These are phyloP conservation scores for Hypoxylon sp. DNA, from an alignment of 2,329 filamentous ascomycete species.

Conservation along the genomic window DNA sequence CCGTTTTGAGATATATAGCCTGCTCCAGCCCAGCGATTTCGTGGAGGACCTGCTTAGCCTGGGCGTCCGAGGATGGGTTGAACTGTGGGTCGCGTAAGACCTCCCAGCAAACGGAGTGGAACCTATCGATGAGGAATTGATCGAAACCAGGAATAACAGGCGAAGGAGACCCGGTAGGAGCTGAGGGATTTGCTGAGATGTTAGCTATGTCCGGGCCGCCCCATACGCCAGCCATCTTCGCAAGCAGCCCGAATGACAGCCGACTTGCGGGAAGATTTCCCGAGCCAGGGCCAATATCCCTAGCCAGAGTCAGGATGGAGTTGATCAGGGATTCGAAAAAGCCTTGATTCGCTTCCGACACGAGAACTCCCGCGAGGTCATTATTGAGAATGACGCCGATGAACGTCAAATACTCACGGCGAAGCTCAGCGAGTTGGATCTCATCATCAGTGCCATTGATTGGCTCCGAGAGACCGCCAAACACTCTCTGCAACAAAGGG, in stretches of 20 bases:
- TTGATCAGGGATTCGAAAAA: conserved; percentile 90
- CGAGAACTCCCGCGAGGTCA: conserved; percentile 87
- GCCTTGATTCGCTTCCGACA: conserved; percentile 89
- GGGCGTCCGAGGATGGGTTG: conserved; percentile 84
- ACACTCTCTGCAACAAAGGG: conserved; percentile 90
- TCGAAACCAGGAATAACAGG: conserved; percentile 89
- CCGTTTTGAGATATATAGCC: conserved; percentile 90
- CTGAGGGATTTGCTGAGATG: conserved; percentile 66
- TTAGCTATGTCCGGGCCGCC: conserved; percentile 84
- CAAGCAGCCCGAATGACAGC: conserved; percentile 86
- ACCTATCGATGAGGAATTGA: conserved; percentile 87
- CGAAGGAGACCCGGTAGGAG: conserved; percentile 65
- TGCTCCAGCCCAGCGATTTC: conserved; percentile 92
- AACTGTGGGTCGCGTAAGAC: conserved; percentile 85
- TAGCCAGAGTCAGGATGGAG: conserved; percentile 87
- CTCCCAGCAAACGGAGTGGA: conserved; percentile 92
- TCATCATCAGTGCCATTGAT: conserved; percentile 95
- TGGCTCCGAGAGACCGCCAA: conserved; percentile 85
- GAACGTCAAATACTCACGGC: conserved; percentile 95
- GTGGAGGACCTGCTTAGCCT: conserved; percentile 87
- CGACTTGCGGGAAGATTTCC: conserved; percentile 72
- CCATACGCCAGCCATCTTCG: conserved; percentile 89
- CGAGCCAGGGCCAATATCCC: conserved; percentile 75
- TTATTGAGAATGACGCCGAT: conserved; percentile 91
- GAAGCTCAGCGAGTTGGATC: conserved; percentile 91